Evolutionary conservation across 352 stramenopile species (phyloP).

Genomic region (Peronospora destructor): DNA sequence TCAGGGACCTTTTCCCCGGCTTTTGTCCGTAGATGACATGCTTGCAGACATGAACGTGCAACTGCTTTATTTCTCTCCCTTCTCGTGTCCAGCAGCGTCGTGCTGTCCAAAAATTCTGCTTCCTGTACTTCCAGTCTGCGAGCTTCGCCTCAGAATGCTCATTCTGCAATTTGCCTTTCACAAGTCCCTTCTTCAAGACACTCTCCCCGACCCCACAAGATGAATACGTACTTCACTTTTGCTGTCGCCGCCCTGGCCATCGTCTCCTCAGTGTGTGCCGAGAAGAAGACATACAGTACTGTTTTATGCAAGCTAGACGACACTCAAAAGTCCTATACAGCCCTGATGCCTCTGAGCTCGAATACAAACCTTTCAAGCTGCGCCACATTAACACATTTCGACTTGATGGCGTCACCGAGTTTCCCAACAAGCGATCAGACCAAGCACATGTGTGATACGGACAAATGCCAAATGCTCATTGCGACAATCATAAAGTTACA

Average conservation of each 20-base stretch:
- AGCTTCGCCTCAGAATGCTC: background rate
- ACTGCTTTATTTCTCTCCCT: constrained; percentile 9
- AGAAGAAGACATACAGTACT: constrained; percentile 13
- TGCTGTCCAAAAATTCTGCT: constrained; percentile 14
- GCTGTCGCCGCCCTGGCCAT: constrained; percentile 21
- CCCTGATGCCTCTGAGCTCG: constrained; percentile 19
- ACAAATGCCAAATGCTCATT: constrained; percentile 32
- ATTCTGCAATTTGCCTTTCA: constrained; percentile 30
- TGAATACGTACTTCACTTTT: constrained; percentile 32
- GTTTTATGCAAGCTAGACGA: no score
- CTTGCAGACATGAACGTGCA: background rate
- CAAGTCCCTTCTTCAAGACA: constrained; percentile 5
- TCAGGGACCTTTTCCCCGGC: no score
- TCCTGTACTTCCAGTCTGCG: background rate
- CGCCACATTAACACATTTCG: background rate
- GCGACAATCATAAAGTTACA: constrained; percentile 21
- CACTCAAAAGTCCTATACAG: constrained; percentile 14
- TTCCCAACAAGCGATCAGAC: no score
- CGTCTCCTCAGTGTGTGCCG: constrained; percentile 23
- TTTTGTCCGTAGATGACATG: no score
- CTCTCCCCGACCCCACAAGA: constrained; percentile 8
- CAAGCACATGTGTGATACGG: background rate
- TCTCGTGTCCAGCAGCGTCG: background rate
- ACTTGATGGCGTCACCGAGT: no score
- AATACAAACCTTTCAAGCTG: constrained; percentile 16